Percentiles rank a stretch among this genome's conserved stretches.
Conservation (phyloP, 2,329 filamentous ascomycete genomes). For the Cordyceps cateniannulata region DNA sequence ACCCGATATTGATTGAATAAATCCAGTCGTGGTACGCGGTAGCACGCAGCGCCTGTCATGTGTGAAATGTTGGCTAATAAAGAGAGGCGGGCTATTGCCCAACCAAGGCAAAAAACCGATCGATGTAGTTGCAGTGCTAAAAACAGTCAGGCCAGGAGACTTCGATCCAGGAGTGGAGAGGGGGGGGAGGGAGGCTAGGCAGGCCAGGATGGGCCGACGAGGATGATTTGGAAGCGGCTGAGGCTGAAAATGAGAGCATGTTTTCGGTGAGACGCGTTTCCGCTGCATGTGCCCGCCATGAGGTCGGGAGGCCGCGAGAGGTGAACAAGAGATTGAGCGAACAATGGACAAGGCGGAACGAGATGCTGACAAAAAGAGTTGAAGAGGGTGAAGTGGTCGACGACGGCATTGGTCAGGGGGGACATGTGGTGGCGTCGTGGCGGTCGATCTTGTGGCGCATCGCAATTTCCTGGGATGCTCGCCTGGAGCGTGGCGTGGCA, state of each 20-base stretch:
- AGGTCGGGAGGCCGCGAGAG: not conserved
- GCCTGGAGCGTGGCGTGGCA: not conserved
- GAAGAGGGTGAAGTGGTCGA: not conserved
- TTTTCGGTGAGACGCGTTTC: not conserved
- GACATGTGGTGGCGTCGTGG: not conserved
- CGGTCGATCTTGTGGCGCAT: constrained; percentile 12
- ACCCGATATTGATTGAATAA: not conserved
- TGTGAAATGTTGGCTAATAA: not conserved
- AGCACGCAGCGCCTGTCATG: not conserved
- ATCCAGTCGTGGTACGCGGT: not conserved
- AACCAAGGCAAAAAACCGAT: not conserved
- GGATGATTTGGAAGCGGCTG: not conserved
- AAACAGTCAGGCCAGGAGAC: not conserved
- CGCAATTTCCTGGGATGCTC: constrained; percentile 10
- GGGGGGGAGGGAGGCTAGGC: not conserved
- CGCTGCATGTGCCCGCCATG: not conserved
- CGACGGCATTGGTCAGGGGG: constrained; percentile 4
- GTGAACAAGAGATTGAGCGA: not conserved
- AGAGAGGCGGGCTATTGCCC: not conserved
- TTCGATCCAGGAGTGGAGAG: not conserved
- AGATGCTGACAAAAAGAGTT: not conserved
- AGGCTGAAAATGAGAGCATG: not conserved
- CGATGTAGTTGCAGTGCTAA: not conserved
- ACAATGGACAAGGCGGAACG: not conserved
- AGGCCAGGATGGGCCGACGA: not conserved